Conservation (phyloP, 1,139 yeast species). For the Taiozyma sp. region DNA sequence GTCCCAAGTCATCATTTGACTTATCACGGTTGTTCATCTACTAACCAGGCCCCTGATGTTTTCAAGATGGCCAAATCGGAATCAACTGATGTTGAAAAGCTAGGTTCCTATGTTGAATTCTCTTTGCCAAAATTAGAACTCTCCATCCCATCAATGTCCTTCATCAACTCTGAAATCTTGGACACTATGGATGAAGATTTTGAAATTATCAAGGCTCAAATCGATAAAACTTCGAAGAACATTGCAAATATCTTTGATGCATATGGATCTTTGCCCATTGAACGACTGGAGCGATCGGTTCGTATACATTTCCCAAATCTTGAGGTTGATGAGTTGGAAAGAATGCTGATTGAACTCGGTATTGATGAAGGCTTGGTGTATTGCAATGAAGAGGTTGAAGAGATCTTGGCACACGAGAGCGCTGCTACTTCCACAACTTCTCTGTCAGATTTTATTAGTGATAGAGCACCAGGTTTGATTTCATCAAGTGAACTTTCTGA, state of each 20-base stretch:
- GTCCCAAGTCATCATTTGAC: conserved; percentile 6
- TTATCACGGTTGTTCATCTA: conserved; percentile 31
- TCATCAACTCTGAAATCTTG: conserved; percentile 43
- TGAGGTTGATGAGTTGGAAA: conserved; percentile 45
- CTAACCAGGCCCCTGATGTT: conserved; percentile 29
- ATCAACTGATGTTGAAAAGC: conserved; percentile 27
- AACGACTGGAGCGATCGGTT: conserved; percentile 34
- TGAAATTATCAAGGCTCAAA: conserved; percentile 26
- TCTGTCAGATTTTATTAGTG: not conserved
- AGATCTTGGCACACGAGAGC: not conserved
- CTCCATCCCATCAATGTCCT: conserved; percentile 42
- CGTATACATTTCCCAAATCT: conserved; percentile 56
- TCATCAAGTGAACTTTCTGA: conserved; percentile 2
- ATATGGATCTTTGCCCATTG: conserved; percentile 48
- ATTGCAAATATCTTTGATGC: conserved; percentile 34
- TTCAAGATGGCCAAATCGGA: conserved; percentile 20
- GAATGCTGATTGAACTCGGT: conserved; percentile 42
- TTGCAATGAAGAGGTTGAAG: conserved; percentile 19
- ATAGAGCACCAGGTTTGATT: conserved; percentile 3
- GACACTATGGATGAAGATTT: conserved; percentile 30
- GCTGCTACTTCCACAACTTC: not conserved
- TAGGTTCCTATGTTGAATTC: conserved; percentile 53
- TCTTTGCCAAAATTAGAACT: conserved; percentile 34
- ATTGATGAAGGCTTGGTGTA: conserved; percentile 45
- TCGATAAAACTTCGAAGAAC: conserved; percentile 33